Conservation (phyloP, 331 rosid genomes). For the Malus hybrid region DNA sequence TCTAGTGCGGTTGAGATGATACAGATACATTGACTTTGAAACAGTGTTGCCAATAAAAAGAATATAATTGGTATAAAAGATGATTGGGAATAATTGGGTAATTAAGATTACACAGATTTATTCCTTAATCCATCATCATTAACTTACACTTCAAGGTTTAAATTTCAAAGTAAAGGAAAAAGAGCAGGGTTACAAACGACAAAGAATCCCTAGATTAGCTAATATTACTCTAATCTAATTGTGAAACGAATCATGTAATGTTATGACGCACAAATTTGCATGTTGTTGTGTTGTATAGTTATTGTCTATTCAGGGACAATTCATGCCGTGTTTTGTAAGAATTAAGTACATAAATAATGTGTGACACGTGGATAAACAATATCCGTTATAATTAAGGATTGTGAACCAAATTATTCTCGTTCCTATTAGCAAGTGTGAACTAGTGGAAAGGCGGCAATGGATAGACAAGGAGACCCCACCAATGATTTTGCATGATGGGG, state of each 20-base stretch:
- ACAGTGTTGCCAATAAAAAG: slow-evolving; percentile 16
- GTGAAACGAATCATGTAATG: neutral
- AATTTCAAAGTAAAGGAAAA: slow-evolving; percentile 1
- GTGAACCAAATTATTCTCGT: neutral
- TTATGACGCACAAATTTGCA: neutral
- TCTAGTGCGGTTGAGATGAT: slow-evolving; percentile 14
- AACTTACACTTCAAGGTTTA: neutral
- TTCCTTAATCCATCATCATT: slow-evolving; percentile 15
- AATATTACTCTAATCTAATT: neutral
- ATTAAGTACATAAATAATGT: no score
- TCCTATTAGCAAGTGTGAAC: neutral
- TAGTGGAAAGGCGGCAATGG: neutral
- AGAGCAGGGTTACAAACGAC: slow-evolving; percentile 12
- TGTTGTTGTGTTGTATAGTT: neutral
- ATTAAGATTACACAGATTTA: slow-evolving; percentile 17
- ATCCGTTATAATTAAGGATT: neutral
- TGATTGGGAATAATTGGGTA: slow-evolving; percentile 32
- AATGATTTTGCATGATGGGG: slow-evolving; percentile 65
- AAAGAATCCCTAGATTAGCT: slow-evolving; percentile 6
- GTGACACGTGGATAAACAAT: neutral
- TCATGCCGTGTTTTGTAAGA: neutral
- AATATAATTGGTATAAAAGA: slow-evolving; percentile 24
- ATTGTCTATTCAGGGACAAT: no score
- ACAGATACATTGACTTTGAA: slow-evolving; percentile 41
- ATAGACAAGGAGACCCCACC: slow-evolving; percentile 30